phyloP scores from a whole-genome alignment of 2,329 filamentous ascomycete genomes.

The Lecanicillium sp. region DNA sequence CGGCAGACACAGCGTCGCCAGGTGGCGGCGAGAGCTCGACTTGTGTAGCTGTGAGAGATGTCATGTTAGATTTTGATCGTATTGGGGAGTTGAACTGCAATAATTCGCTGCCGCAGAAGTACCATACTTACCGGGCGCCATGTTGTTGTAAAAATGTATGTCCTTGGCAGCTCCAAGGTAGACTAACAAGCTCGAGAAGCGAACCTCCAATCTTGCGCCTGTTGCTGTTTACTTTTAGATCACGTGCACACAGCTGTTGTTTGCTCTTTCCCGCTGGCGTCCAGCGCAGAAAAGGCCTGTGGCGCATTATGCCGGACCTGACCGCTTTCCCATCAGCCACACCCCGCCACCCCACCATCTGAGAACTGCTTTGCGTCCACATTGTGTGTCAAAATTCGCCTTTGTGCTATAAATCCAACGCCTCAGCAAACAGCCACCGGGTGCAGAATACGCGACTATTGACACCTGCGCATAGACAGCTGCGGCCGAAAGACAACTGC shows the following conservation, averaged over 20 bases:
- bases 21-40: slow-evolving; percentile 80
- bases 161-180: slow-evolving; percentile 12
- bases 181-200: not conserved
- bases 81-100: no score
- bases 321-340: slow-evolving; percentile 28
- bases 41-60: slow-evolving; percentile 52
- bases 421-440: not conserved
- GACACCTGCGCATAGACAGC: not conserved
- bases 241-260: slow-evolving; percentile 28
- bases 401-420: slow-evolving; percentile 9
- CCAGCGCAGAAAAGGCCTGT: not conserved
- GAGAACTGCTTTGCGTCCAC: slow-evolving; percentile 26
- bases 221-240: slow-evolving; percentile 32
- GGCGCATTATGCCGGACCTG: slow-evolving; percentile 25
- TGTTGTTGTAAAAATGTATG: slow-evolving; percentile 22
- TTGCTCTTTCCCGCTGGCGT: not conserved
- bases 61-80: not conserved
- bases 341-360: slow-evolving; percentile 37
- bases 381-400: slow-evolving; percentile 38
- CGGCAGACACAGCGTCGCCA: slow-evolving; percentile 76
- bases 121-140: slow-evolving; percentile 41
- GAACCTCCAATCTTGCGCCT: not conserved
- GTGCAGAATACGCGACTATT: slow-evolving; percentile 6
- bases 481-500: not conserved
- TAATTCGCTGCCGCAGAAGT: no score